Conservation (phyloP, 2,329 filamentous ascomycete genomes). For the Fusarium austroafricanum region DNA sequence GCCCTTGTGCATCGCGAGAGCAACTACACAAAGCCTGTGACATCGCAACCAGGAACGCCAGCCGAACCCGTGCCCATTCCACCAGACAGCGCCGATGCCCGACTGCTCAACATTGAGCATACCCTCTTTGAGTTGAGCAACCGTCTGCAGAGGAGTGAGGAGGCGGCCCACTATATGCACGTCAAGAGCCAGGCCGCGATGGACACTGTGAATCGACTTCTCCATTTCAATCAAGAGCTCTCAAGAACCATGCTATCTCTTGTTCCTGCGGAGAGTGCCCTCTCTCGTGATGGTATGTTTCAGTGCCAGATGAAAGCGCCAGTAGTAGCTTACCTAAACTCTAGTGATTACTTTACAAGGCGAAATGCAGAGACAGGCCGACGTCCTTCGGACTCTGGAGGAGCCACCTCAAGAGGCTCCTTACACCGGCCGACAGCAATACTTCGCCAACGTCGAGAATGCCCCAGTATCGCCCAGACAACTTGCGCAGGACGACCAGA, state of each 20-base stretch:
- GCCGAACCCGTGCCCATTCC: constrained; percentile 79
- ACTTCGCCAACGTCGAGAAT: constrained; percentile 76
- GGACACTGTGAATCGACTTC: constrained; percentile 78
- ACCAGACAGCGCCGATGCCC: constrained; percentile 80
- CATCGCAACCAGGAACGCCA: constrained; percentile 85
- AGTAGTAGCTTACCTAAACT: constrained; percentile 29
- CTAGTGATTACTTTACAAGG: constrained; percentile 67
- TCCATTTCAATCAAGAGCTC: constrained; percentile 86
- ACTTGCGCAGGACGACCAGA: constrained; percentile 84
- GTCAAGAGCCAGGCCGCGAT: constrained; percentile 84
- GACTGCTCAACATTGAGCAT: constrained; percentile 82
- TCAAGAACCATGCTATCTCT: constrained; percentile 79
- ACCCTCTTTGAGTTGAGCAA: constrained; percentile 82
- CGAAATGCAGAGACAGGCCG: constrained; percentile 71
- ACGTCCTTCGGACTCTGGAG: constrained; percentile 67
- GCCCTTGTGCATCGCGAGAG: constrained; percentile 94
- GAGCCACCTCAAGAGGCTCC: constrained; percentile 74
- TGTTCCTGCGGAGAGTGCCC: constrained; percentile 78
- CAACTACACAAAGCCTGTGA: constrained; percentile 77
- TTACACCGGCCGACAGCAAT: constrained; percentile 74
- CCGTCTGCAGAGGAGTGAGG: constrained; percentile 84
- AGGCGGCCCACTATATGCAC: constrained; percentile 81
- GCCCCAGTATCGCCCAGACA: constrained; percentile 89
- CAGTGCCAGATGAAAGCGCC: not conserved
- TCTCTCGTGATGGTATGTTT: constrained; percentile 84